Conservation (phyloP, 345 rosid genomes). For the Eucalyptus dawsonii region DNA sequence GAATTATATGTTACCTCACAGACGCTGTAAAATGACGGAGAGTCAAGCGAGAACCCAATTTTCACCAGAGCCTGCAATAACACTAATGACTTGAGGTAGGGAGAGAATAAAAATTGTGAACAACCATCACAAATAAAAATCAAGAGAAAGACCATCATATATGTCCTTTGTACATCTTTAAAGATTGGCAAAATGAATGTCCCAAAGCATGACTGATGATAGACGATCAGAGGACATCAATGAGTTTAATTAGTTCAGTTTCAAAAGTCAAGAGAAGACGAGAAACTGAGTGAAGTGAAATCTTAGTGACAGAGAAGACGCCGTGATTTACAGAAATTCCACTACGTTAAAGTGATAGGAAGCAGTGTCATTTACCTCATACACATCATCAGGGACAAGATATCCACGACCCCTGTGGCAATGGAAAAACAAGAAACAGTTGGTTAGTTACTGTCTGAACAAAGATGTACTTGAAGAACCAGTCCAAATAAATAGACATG, state of each 20-base stretch:
- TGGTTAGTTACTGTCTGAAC: background rate
- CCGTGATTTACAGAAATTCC: background rate
- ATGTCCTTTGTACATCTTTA: background rate
- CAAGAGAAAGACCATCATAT: background rate
- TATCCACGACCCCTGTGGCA: conserved; percentile 40
- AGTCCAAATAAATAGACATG: background rate
- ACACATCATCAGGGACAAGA: conserved; percentile 40
- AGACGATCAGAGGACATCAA: background rate
- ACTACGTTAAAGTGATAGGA: background rate
- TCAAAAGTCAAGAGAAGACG: background rate
- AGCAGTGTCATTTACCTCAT: conserved; percentile 21
- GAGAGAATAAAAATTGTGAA: background rate
- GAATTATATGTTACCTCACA: conserved; percentile 40
- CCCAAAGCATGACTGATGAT: background rate
- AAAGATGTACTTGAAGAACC: background rate
- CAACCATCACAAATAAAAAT: background rate
- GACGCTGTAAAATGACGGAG: conserved; percentile 54
- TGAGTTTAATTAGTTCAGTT: background rate
- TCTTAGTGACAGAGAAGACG: background rate
- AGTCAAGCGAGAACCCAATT: conserved; percentile 49
- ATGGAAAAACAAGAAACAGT: background rate
- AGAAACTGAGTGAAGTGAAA: background rate
- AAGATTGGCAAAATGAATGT: background rate
- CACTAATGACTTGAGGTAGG: background rate
- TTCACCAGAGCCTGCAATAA: conserved; percentile 45